These are phyloP conservation scores for Micractinium conductrix DNA, from an alignment of 139 green algal species.

Conservation along the genomic window DNA sequence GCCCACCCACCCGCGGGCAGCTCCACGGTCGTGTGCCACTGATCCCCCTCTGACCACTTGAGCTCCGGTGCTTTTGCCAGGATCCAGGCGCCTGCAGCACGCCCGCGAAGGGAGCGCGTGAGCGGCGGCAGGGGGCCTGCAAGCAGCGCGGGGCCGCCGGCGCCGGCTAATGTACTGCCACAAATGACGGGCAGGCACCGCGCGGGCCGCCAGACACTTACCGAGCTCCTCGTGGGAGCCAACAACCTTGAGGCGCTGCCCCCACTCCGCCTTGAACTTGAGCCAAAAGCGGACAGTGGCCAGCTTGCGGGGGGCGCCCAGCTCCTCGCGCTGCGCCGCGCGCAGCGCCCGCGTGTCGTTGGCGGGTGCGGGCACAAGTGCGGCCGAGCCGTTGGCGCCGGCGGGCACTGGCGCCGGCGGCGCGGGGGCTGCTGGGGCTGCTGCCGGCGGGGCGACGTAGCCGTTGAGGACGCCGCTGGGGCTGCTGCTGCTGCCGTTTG, in stretches of 20 bases:
- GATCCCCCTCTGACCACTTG: slow-evolving; percentile 56
- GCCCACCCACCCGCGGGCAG: slow-evolving; percentile 37
- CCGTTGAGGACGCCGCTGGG: background rate
- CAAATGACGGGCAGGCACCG: too few relatives aligned
- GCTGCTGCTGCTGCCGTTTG: background rate
- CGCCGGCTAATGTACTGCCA: too few relatives aligned
- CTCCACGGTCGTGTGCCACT: slow-evolving; percentile 45
- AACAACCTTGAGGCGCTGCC: slow-evolving; percentile 54
- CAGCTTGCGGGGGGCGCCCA: background rate
- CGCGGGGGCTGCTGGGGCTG: background rate
- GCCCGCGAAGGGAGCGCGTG: background rate
- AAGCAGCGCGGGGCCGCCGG: slow-evolving; percentile 48
- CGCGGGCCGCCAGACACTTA: slow-evolving; percentile 6
- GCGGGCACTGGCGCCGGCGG: background rate
- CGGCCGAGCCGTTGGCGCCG: background rate
- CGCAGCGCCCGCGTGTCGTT: background rate
- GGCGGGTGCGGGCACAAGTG: background rate
- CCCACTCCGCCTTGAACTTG: slow-evolving; percentile 54
- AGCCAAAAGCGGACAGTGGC: slow-evolving; percentile 51
- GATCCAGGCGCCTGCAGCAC: slow-evolving; percentile 41
- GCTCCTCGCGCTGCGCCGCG: background rate
- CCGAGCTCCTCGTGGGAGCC: slow-evolving; percentile 53
- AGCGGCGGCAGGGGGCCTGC: background rate
- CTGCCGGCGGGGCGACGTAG: background rate
- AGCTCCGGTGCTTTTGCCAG: slow-evolving; percentile 46